Percentiles rank a stretch among this genome's conserved stretches.
Evolutionary conservation across 1,139 yeast genomes (phyloP).

Genomic region (Geotrichum candidum): DNA sequence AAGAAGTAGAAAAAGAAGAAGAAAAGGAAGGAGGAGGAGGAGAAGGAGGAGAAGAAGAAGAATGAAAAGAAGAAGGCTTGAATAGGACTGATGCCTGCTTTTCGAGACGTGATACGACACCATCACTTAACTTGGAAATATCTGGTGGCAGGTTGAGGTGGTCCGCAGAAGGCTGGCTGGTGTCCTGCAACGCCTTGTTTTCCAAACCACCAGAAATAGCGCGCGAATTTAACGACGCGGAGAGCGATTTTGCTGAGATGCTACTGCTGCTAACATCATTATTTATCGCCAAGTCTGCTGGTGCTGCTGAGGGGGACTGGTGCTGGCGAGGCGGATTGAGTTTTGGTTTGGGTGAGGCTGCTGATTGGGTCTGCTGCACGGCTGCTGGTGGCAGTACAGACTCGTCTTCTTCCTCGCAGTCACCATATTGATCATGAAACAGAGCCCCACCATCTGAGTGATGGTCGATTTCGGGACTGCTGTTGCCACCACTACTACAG

Average conservation of each 20-base stretch:
- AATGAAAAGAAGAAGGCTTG: neutral
- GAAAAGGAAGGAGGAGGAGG: neutral
- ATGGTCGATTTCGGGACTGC: neutral
- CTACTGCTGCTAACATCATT: neutral
- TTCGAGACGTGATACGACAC: slow-evolving; percentile 1
- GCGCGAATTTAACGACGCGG: neutral
- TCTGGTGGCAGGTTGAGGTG: slow-evolving; percentile 1
- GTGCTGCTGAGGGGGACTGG: neutral
- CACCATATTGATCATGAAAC: neutral
- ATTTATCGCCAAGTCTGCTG: neutral
- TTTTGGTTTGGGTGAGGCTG: neutral
- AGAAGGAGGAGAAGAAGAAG: neutral
- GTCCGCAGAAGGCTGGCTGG: slow-evolving; percentile 1
- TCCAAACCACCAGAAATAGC: neutral
- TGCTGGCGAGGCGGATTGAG: neutral
- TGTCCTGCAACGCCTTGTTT: neutral
- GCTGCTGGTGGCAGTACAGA: neutral
- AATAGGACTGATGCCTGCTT: neutral
- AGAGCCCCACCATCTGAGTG: neutral
- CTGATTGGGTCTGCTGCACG: neutral
- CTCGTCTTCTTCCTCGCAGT: neutral
- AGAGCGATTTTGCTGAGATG: neutral
- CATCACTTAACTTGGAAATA: neutral
- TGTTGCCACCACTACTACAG: neutral
- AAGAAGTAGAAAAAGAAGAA: neutral